phyloP scores from a whole-genome alignment of 345 rosid species.

The Bruguiera gymnorhiza region DNA sequence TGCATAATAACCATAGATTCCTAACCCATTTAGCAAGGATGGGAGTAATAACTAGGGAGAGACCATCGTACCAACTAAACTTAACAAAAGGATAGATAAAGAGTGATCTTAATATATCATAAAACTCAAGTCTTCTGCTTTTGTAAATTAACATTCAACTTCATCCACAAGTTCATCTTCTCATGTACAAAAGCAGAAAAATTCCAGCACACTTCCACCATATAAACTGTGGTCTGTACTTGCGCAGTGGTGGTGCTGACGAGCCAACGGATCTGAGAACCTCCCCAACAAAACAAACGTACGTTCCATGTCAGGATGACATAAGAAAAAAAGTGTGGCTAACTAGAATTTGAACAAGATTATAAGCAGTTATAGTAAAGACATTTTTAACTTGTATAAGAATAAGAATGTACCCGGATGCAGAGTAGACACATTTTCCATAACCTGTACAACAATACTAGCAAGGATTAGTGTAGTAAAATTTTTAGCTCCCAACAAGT shows the following conservation, averaged over 20 bases:
- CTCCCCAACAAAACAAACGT: background rate
- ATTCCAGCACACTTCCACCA: slow-evolving; percentile 39
- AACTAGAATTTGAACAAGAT: background rate
- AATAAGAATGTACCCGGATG: slow-evolving; percentile 20
- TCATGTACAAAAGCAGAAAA: slow-evolving; percentile 42
- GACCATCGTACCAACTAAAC: slow-evolving; percentile 11
- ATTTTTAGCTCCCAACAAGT: background rate
- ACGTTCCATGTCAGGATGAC: too few species aligned
- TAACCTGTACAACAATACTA: slow-evolving; percentile 18
- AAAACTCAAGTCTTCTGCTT: background rate
- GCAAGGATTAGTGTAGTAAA: background rate
- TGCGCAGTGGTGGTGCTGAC: slow-evolving; percentile 30
- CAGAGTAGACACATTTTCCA: slow-evolving; percentile 22
- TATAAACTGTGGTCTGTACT: slow-evolving; percentile 22
- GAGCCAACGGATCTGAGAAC: slow-evolving; percentile 42
- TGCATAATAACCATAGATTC: slow-evolving; percentile 22
- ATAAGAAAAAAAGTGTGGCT: background rate
- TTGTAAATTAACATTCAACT: slow-evolving; percentile 12
- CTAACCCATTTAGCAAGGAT: slow-evolving; percentile 29
- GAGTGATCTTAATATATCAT: background rate
- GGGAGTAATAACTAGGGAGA: slow-evolving; percentile 14
- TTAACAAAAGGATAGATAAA: background rate
- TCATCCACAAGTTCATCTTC: slow-evolving; percentile 39
- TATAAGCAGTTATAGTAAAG: too few species aligned
- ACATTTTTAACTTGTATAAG: background rate